Evolutionary conservation across 2,329 filamentous ascomycete species (phyloP).

Genomic region (Talaromyces sp.): DNA sequence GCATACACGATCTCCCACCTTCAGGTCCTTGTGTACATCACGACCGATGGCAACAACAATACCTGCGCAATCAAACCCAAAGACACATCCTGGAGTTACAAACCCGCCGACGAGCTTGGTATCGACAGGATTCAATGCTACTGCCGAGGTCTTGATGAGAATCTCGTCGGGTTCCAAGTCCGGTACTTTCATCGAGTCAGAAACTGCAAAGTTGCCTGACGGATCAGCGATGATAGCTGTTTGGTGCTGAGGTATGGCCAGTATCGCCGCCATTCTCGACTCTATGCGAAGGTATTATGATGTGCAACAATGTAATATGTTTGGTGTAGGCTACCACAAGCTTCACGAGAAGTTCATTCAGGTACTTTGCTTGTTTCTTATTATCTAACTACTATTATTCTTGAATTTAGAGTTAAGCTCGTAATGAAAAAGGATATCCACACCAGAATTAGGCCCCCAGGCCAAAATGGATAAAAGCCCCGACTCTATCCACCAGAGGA

Average conservation of each 20-base stretch:
- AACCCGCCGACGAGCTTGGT: conserved; percentile 26
- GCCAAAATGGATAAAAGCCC: background rate
- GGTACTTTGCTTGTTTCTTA: background rate
- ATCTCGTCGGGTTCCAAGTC: conserved; percentile 4
- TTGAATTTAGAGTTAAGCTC: background rate
- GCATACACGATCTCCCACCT: conserved; percentile 34
- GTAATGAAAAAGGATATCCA: background rate
- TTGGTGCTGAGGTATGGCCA: conserved; percentile 1
- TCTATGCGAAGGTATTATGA: background rate
- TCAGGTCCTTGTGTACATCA: conserved; percentile 16
- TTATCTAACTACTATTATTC: background rate
- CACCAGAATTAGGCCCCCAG: background rate
- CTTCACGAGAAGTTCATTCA: background rate
- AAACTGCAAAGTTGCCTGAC: conserved; percentile 3
- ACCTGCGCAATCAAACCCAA: conserved; percentile 29
- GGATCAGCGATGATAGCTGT: conserved; percentile 3
- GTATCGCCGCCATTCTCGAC: background rate
- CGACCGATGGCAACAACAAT: conserved; percentile 6
- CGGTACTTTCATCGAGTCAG: background rate
- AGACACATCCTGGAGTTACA: conserved; percentile 25
- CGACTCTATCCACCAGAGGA: background rate
- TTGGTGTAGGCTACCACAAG: background rate
- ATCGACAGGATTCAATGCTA: conserved; percentile 34
- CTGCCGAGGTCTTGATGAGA: conserved; percentile 27
- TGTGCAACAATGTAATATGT: background rate